Evolutionary conservation across 164 flowering plant genomes (phyloP).

Genomic region (Stephania cephalantha): DNA sequence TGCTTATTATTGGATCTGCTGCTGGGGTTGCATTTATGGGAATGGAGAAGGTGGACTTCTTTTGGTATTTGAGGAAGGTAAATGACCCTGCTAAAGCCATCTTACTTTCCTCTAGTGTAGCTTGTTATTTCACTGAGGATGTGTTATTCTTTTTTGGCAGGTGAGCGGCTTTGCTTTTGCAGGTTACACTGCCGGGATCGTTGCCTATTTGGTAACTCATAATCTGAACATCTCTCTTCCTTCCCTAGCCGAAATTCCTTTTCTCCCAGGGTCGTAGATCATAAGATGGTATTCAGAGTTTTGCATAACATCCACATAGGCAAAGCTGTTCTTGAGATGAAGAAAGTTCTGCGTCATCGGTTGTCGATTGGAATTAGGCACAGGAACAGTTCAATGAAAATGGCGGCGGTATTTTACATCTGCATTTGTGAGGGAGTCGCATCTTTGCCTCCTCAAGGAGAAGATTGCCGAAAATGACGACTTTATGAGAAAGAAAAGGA

Average conservation of each 20-base stretch:
- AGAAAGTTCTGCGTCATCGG: neutral
- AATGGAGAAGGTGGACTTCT: conserved; percentile 95
- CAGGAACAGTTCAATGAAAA: neutral
- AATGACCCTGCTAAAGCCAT: neutral
- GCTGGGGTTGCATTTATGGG: conserved; percentile 99
- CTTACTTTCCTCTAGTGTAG: neutral
- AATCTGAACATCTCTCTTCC: conserved; percentile 63
- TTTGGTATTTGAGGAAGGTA: conserved; percentile 97
- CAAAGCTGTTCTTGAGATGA: neutral
- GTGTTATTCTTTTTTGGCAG: conserved; percentile 31
- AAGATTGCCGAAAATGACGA: neutral
- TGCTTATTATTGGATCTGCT: conserved; percentile 95
- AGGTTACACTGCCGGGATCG: conserved; percentile 89
- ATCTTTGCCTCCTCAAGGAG: neutral
- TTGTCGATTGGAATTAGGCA: neutral
- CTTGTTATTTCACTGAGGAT: neutral
- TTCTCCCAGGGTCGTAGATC: conserved; percentile 19
- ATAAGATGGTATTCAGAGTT: neutral
- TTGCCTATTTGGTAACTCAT: conserved; percentile 67
- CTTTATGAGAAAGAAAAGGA: neutral
- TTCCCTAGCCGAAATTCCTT: conserved; percentile 41
- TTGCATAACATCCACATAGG: neutral
- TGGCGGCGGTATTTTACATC: neutral
- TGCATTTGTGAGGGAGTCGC: neutral
- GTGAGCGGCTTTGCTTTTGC: conserved; percentile 97